These are phyloP conservation scores for Leccinum subgranulosum DNA, from an alignment of 768 basidiomycete species.

Conservation along the genomic window DNA sequence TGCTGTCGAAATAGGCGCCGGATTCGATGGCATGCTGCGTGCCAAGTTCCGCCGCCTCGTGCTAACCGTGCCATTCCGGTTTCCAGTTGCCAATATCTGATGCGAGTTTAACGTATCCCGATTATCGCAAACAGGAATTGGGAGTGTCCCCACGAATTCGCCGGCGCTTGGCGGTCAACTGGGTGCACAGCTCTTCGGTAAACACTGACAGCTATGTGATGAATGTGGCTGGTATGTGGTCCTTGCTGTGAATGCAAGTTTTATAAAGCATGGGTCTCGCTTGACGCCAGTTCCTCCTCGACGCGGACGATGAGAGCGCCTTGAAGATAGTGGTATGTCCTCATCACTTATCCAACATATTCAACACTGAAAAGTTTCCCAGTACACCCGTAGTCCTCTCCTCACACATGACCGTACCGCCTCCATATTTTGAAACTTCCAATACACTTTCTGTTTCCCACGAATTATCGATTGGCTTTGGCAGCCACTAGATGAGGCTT, in stretches of 20 bases:
- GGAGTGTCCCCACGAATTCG: not conserved
- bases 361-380: not conserved
- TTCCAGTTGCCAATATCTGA: not conserved
- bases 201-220: constrained; percentile 1
- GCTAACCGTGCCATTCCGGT: not conserved
- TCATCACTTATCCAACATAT: not conserved
- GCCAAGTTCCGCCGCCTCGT: not conserved
- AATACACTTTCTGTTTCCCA: constrained; percentile 5
- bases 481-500: not conserved
- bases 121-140: not conserved
- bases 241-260: constrained; percentile 13
- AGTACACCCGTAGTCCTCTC: not conserved
- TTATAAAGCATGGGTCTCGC: not conserved
- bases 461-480: constrained; percentile 2
- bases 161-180: not conserved
- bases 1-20: not conserved
- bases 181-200: not conserved
- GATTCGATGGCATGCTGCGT: not conserved
- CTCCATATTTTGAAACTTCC: not conserved
- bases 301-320: not conserved
- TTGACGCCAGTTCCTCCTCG: not conserved
- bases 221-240: constrained; percentile 7
- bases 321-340: constrained; percentile 1
- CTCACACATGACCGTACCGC: not conserved
- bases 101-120: not conserved